These are phyloP conservation scores for Fusarium annulatum DNA, from an alignment of 2,329 filamentous ascomycete genomes.

Conservation along the genomic window DNA sequence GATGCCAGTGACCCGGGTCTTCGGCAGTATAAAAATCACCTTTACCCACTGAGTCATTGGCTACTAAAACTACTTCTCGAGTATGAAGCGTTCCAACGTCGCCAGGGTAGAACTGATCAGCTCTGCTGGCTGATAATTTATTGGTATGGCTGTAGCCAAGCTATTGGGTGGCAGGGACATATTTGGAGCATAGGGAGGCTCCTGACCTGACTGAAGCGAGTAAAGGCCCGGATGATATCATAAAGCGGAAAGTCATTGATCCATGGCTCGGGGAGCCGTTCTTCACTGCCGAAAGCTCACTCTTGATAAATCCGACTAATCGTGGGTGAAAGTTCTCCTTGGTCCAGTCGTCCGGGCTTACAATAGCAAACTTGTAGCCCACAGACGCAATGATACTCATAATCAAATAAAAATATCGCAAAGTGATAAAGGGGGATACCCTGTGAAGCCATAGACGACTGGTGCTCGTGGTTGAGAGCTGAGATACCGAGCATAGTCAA, in stretches of 20 bases:
- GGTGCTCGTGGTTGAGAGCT: slow-evolving; percentile 4
- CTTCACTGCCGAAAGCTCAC: not conserved
- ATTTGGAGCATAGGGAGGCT: not conserved
- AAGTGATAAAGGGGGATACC: not conserved
- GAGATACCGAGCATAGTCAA: slow-evolving; percentile 12
- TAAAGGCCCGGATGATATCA: not conserved
- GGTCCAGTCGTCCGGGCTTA: not conserved
- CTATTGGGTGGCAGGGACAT: not conserved
- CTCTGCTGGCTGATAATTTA: not conserved
- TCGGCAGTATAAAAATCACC: not conserved
- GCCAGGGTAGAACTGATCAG: not conserved
- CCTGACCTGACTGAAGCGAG: not conserved
- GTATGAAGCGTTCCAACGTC: not conserved
- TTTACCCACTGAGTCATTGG: not conserved
- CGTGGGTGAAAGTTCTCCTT: not conserved
- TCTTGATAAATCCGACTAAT: not conserved
- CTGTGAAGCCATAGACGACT: not conserved
- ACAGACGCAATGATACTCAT: not conserved
- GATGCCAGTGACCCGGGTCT: slow-evolving; percentile 1
- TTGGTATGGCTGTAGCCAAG: not conserved
- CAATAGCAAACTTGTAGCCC: slow-evolving; percentile 7
- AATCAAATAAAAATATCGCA: not conserved
- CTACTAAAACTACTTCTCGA: not conserved
- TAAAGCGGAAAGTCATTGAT: not conserved
- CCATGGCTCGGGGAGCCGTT: not conserved